Base-by-base conservation (phyloP, 805 yeast genomes). In the Lachancea dasiensis region DNA sequence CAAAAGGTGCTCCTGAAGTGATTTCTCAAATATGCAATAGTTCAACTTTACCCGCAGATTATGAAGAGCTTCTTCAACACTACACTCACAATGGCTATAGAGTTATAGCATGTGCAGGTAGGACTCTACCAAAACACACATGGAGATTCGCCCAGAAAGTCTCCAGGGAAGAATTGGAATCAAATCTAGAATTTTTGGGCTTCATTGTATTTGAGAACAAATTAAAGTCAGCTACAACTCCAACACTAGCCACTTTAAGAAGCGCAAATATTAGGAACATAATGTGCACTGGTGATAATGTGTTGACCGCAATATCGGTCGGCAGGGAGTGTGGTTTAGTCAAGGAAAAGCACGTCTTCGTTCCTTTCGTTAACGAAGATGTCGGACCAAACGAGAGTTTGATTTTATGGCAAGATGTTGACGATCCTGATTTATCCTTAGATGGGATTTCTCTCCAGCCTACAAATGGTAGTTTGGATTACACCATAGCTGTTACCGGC, bases 211-310 rank as follows among this genome's bases (percentile, higher is more conserved):
- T 92, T 65, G 97, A 92, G 56, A 92, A 92, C 61, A 85, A 86
- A 59, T 67, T 92, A 52, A 92, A 92, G 55, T 64, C 70, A 1
- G 67, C 81, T 1, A 82, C 96, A 0, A 68, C 67, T 6, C 60
- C 65, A 0, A 85, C 89, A 0, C 68, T 92, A 34, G 46, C 60
- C 9, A 70, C 75, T 41, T 67, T 92, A 34, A 65, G 66, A 16
- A 68, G 67, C 5, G 97, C 98, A 0, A 69, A 75, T 16, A 71
- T 92, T 34, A 69, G 97, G 49, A 84, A 92, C 0, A 66, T 87
- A 20, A 92, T 92, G 98, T 92, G 98, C 60, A 92, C 98, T 0
- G 99, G 99, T 38, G 99, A 92, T 60, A 92, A 92, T 55, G 77
- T 92, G 14, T 65, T 92, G 40, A 92, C 99, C 0, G 98, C 97